Evolutionary conservation across 306 rosid genomes (phyloP).

Genomic region (Cucurbita maxima): DNA sequence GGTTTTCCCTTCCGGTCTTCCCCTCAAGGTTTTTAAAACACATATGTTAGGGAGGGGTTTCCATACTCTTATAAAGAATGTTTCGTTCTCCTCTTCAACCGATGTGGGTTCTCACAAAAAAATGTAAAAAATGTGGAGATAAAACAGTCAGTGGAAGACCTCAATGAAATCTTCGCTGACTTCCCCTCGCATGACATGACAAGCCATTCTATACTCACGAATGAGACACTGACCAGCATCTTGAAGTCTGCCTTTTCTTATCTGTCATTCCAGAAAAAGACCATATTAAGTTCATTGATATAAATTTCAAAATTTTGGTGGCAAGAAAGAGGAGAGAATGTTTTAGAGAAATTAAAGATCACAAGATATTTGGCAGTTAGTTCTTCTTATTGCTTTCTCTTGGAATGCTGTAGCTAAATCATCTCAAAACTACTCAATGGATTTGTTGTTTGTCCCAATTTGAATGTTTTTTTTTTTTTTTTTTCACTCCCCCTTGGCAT

Average conservation of each 20-base stretch:
- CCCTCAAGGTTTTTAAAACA: too few species aligned
- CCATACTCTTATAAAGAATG: too few species aligned
- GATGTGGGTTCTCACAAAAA: too few species aligned
- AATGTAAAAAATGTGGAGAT: background rate
- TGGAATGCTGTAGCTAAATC: background rate
- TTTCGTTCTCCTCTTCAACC: too few species aligned
- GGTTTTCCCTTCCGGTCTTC: too few species aligned
- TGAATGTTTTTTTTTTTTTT: background rate
- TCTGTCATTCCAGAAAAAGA: slow-evolving; percentile 13
- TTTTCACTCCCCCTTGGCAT: background rate
- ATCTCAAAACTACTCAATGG: background rate
- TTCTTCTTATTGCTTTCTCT: background rate
- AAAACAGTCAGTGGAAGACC: slow-evolving; percentile 25
- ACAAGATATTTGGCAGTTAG: background rate
- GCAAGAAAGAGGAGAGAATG: background rate
- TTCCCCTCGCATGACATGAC: slow-evolving; percentile 52
- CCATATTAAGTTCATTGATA: background rate
- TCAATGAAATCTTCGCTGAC: slow-evolving; percentile 82
- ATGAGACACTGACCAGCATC: slow-evolving; percentile 80
- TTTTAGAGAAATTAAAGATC: background rate
- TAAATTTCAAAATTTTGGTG: background rate
- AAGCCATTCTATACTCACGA: slow-evolving; percentile 68
- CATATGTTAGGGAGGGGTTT: too few species aligned
- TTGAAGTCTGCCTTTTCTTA: slow-evolving; percentile 69
- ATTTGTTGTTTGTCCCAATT: background rate